phyloP scores from a whole-genome alignment of 2,329 filamentous ascomycete genomes.

The Pestalotiopsis sp. region DNA sequence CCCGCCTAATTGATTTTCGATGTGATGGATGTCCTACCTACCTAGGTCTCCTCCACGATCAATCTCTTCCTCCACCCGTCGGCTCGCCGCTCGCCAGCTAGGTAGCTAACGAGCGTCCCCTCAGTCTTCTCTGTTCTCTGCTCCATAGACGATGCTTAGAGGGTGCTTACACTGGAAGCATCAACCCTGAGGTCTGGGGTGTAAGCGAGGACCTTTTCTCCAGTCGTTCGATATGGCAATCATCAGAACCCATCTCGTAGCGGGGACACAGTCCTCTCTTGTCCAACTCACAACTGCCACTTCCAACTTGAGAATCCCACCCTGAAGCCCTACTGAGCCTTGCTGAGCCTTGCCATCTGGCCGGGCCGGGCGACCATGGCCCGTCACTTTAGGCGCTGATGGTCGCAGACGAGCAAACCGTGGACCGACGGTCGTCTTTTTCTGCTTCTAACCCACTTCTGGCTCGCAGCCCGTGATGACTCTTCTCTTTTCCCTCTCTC shows the following conservation, averaged over 20 bases:
- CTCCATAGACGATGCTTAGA: background rate
- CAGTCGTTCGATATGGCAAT: background rate
- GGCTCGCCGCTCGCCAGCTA: background rate
- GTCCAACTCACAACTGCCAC: background rate
- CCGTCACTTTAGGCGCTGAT: constrained; percentile 23
- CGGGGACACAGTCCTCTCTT: background rate
- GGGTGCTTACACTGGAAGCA: background rate
- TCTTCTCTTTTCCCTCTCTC: too few relatives aligned
- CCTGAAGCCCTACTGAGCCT: constrained; percentile 16
- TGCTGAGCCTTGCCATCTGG: constrained; percentile 18
- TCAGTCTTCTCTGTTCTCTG: background rate
- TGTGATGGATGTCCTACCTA: background rate
- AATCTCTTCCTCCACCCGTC: background rate
- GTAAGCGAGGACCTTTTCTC: background rate
- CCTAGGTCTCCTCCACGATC: background rate
- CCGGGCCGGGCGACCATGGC: constrained; percentile 12
- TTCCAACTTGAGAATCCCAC: background rate
- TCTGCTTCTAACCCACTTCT: background rate
- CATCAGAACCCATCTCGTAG: background rate
- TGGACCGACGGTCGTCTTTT: constrained; percentile 16
- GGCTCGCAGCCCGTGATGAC: background rate
- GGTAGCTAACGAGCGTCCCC: background rate
- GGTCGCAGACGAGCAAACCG: constrained; percentile 10
- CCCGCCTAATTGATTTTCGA: background rate
- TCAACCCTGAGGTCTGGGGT: background rate